Conservation (phyloP, 163 green algal genomes). For the Volvox carteri region DNA sequence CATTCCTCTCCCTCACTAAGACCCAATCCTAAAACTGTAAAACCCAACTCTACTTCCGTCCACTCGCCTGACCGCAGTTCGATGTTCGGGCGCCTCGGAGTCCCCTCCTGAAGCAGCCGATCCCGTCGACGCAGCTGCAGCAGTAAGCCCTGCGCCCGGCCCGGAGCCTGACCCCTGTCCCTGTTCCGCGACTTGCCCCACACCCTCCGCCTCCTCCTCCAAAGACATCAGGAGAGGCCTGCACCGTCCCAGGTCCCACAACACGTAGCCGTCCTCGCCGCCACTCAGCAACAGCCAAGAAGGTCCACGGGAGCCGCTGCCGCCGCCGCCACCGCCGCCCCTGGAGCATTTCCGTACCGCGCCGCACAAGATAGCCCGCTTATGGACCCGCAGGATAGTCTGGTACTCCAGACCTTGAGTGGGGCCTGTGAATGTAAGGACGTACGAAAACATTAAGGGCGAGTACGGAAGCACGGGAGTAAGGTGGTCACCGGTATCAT, state of each 20-base stretch:
- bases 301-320: background rate
- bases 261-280: slow-evolving; percentile 47
- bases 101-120: background rate
- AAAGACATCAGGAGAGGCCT: slow-evolving; percentile 33
- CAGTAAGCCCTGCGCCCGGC: no score
- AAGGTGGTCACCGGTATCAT: no score
- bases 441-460: no score
- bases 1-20: no score
- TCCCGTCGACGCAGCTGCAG: background rate
- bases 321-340: background rate
- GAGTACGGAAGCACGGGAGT: no score
- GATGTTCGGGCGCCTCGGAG: background rate
- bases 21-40: no score
- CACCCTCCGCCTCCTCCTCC: background rate
- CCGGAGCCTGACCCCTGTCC: no score
- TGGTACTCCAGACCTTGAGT: slow-evolving; percentile 36
- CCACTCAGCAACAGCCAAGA: slow-evolving; percentile 43
- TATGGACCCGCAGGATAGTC: slow-evolving; percentile 35
- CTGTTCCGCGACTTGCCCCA: no score
- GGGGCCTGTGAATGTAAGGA: background rate
- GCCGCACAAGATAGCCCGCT: slow-evolving; percentile 28
- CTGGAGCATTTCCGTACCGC: slow-evolving; percentile 29
- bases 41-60: no score
- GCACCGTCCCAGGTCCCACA: slow-evolving; percentile 29
- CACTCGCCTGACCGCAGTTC: no score